Conservation (phyloP, 495 filamentous ascomycete genomes). For the Aspergillus olivimuriae region DNA sequence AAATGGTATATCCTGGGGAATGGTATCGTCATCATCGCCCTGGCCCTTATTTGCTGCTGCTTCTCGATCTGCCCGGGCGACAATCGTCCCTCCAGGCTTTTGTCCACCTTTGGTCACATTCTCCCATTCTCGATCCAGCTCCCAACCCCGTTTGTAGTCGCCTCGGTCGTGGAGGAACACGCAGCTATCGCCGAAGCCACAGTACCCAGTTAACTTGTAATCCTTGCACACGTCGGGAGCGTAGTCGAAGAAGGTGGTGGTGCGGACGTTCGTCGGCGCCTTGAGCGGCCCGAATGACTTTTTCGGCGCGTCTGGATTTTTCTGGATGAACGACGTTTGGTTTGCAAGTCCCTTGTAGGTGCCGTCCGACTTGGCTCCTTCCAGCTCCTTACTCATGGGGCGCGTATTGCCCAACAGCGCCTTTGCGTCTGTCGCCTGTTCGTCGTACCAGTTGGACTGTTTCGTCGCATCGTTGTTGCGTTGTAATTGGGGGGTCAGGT, state of each 20-base stretch:
- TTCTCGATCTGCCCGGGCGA: slow-evolving; percentile 45
- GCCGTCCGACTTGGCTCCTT: slow-evolving; percentile 43
- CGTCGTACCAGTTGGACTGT: slow-evolving; percentile 83
- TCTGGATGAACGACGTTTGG: slow-evolving; percentile 68
- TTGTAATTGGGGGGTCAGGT: slow-evolving; percentile 47
- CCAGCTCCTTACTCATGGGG: slow-evolving; percentile 16
- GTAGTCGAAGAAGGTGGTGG: slow-evolving; percentile 84
- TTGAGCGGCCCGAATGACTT: slow-evolving; percentile 79
- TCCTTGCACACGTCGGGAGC: slow-evolving; percentile 96
- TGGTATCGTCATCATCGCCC: slow-evolving; percentile 65
- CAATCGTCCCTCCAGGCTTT: slow-evolving; percentile 53
- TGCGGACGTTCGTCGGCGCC: slow-evolving; percentile 83
- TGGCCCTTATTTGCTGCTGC: slow-evolving; percentile 35
- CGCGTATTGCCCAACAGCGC: slow-evolving; percentile 61
- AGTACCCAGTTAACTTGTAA: slow-evolving; percentile 78
- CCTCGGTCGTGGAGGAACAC: slow-evolving; percentile 70
- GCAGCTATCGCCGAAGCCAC: slow-evolving; percentile 68
- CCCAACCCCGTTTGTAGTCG: slow-evolving; percentile 91
- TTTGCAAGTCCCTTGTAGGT: slow-evolving; percentile 72
- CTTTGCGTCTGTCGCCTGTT: slow-evolving; percentile 51
- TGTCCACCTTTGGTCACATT: slow-evolving; percentile 70
- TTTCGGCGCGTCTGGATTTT: slow-evolving; percentile 70
- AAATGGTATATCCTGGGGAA: slow-evolving; percentile 86
- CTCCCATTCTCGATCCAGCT: slow-evolving; percentile 93
- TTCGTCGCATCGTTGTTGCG: slow-evolving; percentile 95